Evolutionary conservation across 352 stramenopile genomes (phyloP), one percentile per base, ranked within the genome.

Genomic region (Phytophthora foliorum): DNA sequence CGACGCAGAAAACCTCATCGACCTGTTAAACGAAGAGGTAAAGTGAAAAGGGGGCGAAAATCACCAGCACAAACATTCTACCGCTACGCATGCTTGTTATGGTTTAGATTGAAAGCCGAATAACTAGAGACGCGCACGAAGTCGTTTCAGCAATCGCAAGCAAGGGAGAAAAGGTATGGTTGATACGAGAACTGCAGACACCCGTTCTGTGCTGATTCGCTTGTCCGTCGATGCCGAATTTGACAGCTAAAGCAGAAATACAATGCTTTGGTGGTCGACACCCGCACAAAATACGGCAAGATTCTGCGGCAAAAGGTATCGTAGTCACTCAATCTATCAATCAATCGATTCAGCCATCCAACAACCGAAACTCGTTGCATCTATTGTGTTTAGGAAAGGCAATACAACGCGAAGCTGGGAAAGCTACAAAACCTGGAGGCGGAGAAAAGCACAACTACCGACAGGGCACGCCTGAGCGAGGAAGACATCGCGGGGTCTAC

Each of bases 21-120:
- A 77, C 10, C 41, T 79, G 36, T 32, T 81, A 19, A 60, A 64
- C 31, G 70, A 72, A 61, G 72, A 81, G 63, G 74, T 77, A 72
- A 38, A 14, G 69, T 59, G 4, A 2, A 67, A 27, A n/a, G 16
- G 17, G 41, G 10, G n/a, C 4, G 10, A 39, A 39, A 14, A 0
- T 10, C 31, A n/a, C 1, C 17, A 57, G 17, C 9, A 9, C 24
- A 36, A 34, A 13, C 19, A 3, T 25, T 38, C 6, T 49, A 55
- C 57, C 13, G 19, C 10, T 19, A n/a, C 19, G 17, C 45, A 21
- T 24, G 7, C 14, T 31, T 42, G 3, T n/a, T 44, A 3, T 24
- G 17, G 5, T 48, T 10, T 46, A 77, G 63, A 61, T 77, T 29
- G 39, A 67, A 31, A 57, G 48, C 21, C 61, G 49, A 56, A 41